Evolutionary conservation across 1,284 basidiomycete genomes (phyloP).

Genomic region (Microbotryum intermedium): DNA sequence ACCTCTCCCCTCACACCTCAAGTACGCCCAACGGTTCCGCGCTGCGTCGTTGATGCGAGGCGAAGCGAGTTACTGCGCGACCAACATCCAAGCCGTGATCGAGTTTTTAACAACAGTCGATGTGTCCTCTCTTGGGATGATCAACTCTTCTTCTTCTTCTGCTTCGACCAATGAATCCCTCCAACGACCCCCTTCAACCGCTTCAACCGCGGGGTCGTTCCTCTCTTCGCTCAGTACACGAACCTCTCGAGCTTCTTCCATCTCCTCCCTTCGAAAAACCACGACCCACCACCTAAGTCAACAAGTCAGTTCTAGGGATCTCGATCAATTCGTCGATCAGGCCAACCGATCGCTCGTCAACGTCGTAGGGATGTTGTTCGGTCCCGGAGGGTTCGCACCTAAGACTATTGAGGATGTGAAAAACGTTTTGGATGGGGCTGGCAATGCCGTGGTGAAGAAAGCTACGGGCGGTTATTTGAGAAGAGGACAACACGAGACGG

Average conservation of each 20-base stretch:
- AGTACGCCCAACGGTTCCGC: conserved; percentile 78
- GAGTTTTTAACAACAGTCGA: conserved; percentile 91
- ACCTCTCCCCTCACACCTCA: conserved; percentile 69
- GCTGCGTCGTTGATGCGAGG: conserved; percentile 59
- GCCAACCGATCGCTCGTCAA: conserved; percentile 26
- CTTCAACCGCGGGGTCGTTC: neutral
- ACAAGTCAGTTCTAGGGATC: conserved; percentile 15
- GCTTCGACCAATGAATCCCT: conserved; percentile 21
- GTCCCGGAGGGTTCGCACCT: conserved; percentile 23
- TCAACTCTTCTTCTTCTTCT: conserved; percentile 45
- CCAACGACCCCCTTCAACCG: neutral
- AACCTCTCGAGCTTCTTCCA: neutral
- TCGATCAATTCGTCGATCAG: conserved; percentile 29
- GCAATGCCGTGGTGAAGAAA: neutral
- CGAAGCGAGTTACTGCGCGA: conserved; percentile 81
- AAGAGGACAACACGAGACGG: neutral
- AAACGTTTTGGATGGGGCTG: conserved; percentile 28
- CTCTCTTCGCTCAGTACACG: neutral
- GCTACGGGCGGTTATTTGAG: conserved; percentile 15
- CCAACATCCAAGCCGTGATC: conserved; percentile 86
- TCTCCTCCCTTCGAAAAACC: conserved; percentile 3
- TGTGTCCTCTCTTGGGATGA: conserved; percentile 64
- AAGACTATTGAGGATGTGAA: conserved; percentile 33
- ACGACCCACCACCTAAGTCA: neutral
- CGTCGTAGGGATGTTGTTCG: conserved; percentile 29